Evolutionary conservation across 2,329 filamentous ascomycete genomes (phyloP).

Genomic region (Claviceps sorghi): DNA sequence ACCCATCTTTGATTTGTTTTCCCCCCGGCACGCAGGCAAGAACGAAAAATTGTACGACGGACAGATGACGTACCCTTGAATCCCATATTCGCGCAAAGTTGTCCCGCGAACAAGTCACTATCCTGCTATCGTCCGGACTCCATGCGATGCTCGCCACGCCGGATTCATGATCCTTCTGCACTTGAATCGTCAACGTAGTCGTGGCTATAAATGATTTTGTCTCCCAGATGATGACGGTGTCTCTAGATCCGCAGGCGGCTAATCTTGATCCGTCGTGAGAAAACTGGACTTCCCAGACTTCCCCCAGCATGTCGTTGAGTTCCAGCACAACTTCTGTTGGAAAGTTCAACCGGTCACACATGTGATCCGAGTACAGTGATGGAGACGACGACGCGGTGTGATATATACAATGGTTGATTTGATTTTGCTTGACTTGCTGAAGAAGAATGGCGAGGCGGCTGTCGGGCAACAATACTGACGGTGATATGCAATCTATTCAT

Average conservation of each 20-base stretch:
- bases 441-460: slow-evolving; percentile 71
- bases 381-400: slow-evolving; percentile 70
- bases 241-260: slow-evolving; percentile 68
- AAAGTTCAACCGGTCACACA: slow-evolving; percentile 66
- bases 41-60: neutral
- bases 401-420: slow-evolving; percentile 73
- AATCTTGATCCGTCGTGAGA: slow-evolving; percentile 74
- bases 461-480: slow-evolving; percentile 92
- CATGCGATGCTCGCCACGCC: slow-evolving; percentile 73
- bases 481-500: slow-evolving; percentile 66
- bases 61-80: slow-evolving; percentile 37
- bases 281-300: slow-evolving; percentile 86
- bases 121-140: slow-evolving; percentile 79
- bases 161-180: slow-evolving; percentile 39
- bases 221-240: slow-evolving; percentile 68
- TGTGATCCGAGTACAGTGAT: slow-evolving; percentile 79
- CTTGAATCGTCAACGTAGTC: slow-evolving; percentile 34
- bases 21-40: no score
- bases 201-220: slow-evolving; percentile 53
- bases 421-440: slow-evolving; percentile 67
- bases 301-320: slow-evolving; percentile 57
- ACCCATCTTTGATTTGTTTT: neutral
- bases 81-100: slow-evolving; percentile 64
- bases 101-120: slow-evolving; percentile 73
- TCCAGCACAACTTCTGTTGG: slow-evolving; percentile 58